These are phyloP conservation scores for Phanerochaete carnosa DNA, from an alignment of 768 basidiomycete species.

Conservation along the genomic window DNA sequence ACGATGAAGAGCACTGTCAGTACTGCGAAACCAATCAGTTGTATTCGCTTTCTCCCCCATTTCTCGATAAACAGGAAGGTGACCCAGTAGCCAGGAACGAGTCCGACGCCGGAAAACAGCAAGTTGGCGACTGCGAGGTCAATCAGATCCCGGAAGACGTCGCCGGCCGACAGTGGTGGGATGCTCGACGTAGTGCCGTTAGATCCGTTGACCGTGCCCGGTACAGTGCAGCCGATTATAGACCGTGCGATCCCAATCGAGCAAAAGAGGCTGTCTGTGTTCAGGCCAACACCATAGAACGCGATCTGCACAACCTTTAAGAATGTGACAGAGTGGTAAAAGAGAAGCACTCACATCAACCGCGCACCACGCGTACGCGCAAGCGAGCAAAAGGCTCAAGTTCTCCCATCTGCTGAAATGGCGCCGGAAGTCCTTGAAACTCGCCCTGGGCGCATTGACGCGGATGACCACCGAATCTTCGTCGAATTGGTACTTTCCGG, in stretches of 20 bases:
- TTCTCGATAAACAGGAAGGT: slow-evolving; percentile 64
- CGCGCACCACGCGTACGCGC: slow-evolving; percentile 86
- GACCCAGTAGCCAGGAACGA: slow-evolving; percentile 78
- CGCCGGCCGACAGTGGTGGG: slow-evolving; percentile 26
- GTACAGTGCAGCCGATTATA: not conserved
- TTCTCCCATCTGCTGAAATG: slow-evolving; percentile 71
- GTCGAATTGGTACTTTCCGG: slow-evolving; percentile 44
- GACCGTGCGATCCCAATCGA: slow-evolving; percentile 67
- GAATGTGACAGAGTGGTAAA: not conserved
- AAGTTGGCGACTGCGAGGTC: slow-evolving; percentile 75
- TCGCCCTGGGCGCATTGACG: slow-evolving; percentile 42
- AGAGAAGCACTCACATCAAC: slow-evolving; percentile 53
- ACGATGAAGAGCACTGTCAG: slow-evolving; percentile 65
- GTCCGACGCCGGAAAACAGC: slow-evolving; percentile 71
- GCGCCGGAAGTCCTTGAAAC: slow-evolving; percentile 67
- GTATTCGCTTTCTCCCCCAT: slow-evolving; percentile 72
- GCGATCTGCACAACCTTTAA: slow-evolving; percentile 57
- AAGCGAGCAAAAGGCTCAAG: slow-evolving; percentile 71
- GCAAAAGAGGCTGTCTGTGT: slow-evolving; percentile 70
- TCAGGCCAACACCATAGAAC: slow-evolving; percentile 87
- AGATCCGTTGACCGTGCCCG: not conserved
- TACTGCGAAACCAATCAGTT: slow-evolving; percentile 70
- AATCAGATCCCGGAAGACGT: slow-evolving; percentile 53
- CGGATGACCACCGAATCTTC: slow-evolving; percentile 57
- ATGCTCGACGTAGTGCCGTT: not conserved